Evolutionary conservation across 345 rosid species (phyloP), one percentile per base, ranked within the genome.

Genomic region (Microcos paniculata): DNA sequence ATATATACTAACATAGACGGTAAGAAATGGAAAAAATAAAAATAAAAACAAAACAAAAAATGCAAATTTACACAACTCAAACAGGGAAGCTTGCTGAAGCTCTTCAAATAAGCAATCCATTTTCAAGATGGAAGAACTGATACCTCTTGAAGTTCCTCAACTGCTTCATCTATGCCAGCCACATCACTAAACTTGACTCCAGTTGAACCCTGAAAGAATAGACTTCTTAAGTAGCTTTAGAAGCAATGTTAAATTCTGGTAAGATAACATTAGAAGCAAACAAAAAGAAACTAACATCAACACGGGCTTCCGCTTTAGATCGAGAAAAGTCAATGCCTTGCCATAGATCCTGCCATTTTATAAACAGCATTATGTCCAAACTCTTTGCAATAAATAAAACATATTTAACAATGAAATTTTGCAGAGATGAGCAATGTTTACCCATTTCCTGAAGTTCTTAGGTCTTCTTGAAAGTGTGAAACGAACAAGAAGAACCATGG

Each of bases 291-390:
- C 94, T 86, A 72, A 92, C 97, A 75, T 94, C 98, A 85, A 94
- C 98, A 80, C 97, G 97, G 78, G 98, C 98, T 90, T 94, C 97
- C 62, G 97, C 94, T 90, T 94, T 94, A 77, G 98, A 94, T 74
- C 89, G 92, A 78, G 98, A 91, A 87, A 94, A 94, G 70, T 92
- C 94, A 85, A 92, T 92, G 64, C 98, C 98, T 87, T 90, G 96
- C 98, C 97, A 94, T 57, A 94, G 82, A 77, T 92, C 98, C 98
- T 94, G 86, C 79, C 83, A 80, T 67, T 64, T 62, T 52, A 33
- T 63, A 79, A 48, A 68, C 23, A 62, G 26, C 8, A 65, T 85
- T 38, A 70, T 15, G 70, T 51, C 68, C 18, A 75, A 55, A 59
- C n/a, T 62, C 40, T 33, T 62, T 49, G 46, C 28, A 33, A 46